Percentiles rank a stretch among this genome's conserved stretches.
These are phyloP conservation scores for Boletus speciosus DNA, from an alignment of 768 basidiomycete species.

Conservation along the genomic window DNA sequence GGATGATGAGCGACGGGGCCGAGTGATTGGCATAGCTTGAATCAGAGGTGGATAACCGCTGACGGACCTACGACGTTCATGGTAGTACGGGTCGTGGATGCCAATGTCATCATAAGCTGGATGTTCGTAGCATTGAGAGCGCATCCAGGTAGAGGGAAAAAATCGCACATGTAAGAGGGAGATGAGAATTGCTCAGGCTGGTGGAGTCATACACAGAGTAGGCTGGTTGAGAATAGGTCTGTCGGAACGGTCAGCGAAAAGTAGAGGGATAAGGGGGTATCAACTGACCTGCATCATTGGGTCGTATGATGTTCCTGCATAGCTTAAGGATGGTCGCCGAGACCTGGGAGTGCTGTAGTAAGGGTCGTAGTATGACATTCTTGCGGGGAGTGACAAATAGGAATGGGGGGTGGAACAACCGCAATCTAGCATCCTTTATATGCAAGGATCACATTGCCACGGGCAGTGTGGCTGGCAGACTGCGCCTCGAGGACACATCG, in stretches of 20 bases:
- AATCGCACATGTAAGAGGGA: conserved; percentile 40
- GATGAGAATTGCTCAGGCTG: conserved; percentile 37
- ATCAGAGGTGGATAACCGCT: conserved; percentile 23
- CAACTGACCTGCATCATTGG: conserved; percentile 40
- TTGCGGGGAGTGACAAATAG: conserved; percentile 12
- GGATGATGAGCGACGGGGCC: conserved; percentile 38
- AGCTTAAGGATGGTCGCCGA: conserved; percentile 34
- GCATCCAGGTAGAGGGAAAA: not conserved
- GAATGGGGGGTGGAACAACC: not conserved
- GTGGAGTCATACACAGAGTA: conserved; percentile 48
- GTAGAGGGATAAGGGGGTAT: not conserved
- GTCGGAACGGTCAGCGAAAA: conserved; percentile 6
- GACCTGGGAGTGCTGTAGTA: conserved; percentile 33
- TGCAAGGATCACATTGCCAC: conserved; percentile 8
- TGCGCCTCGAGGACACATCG: conserved; percentile 31
- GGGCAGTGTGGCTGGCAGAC: conserved; percentile 14
- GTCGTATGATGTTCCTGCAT: conserved; percentile 39
- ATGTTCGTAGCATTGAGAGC: conserved; percentile 1
- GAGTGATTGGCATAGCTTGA: conserved; percentile 18
- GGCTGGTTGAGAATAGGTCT: conserved; percentile 39
- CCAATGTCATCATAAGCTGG: conserved; percentile 57
- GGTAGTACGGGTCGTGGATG: conserved; percentile 49
- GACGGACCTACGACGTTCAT: conserved; percentile 18
- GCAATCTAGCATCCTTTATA: conserved; percentile 23
- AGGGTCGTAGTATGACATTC: conserved; percentile 45